A percentile compares a stretch with the other conserved stretches of the same genome.
phyloP scores from a whole-genome alignment of 352 stramenopile species.

The Phytopythium litorale region DNA sequence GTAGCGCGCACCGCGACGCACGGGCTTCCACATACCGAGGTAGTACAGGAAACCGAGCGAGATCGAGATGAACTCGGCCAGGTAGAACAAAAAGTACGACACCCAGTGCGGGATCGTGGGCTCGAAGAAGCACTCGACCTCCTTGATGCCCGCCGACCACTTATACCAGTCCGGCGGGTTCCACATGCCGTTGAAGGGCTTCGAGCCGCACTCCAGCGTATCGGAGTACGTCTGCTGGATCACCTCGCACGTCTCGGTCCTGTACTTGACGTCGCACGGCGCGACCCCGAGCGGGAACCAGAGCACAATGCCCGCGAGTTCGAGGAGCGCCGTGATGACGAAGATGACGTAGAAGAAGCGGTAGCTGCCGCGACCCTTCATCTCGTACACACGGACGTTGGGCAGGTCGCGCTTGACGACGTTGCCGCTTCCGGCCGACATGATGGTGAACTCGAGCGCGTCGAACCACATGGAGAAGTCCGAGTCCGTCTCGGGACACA shows the following conservation, averaged over 20 bases:
- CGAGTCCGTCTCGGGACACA: slow-evolving; percentile 77
- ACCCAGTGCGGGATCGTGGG: slow-evolving; percentile 58
- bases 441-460: slow-evolving; percentile 70
- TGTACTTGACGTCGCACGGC: slow-evolving; percentile 62
- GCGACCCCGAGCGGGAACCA: slow-evolving; percentile 53
- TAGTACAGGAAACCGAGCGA: slow-evolving; percentile 68
- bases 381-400: slow-evolving; percentile 73
- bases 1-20: slow-evolving; percentile 65
- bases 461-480: slow-evolving; percentile 85
- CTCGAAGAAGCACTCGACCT: slow-evolving; percentile 61
- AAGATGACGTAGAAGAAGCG: slow-evolving; percentile 73
- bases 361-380: slow-evolving; percentile 72
- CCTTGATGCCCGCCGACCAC: slow-evolving; percentile 50
- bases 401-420: slow-evolving; percentile 77
- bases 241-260: slow-evolving; percentile 37
- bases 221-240: slow-evolving; percentile 53
- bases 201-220: slow-evolving; percentile 37
- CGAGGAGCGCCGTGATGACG: slow-evolving; percentile 57
- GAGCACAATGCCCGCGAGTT: slow-evolving; percentile 40
- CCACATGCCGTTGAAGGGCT: slow-evolving; percentile 75
- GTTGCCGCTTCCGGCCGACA: slow-evolving; percentile 63
- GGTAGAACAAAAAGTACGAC: slow-evolving; percentile 69
- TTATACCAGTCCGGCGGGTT: slow-evolving; percentile 66
- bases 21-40: slow-evolving; percentile 76
- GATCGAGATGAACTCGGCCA: slow-evolving; percentile 73